These are phyloP conservation scores for Kurtzmaniella cleridarum DNA, from an alignment of 805 yeast genomes.

Conservation along the genomic window DNA sequence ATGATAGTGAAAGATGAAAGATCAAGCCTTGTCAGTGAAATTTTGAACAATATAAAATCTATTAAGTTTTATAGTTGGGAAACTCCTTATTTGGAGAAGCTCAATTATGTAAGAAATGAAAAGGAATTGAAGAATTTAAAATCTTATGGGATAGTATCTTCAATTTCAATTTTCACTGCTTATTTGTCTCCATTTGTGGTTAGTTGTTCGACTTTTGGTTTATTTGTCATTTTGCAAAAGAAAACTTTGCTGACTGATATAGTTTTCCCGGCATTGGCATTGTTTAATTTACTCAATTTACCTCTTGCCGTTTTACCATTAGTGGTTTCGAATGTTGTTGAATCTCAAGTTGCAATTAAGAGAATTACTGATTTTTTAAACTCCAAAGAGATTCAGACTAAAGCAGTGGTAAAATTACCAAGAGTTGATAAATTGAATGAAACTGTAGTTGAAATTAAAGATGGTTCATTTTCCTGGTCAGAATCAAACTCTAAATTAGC, in stretches of 20 bases:
- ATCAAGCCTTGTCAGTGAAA: conserved; percentile 82
- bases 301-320: conserved; percentile 91
- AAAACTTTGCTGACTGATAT: conserved; percentile 80
- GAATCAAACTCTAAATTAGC: conserved; percentile 70
- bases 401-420: conserved; percentile 46
- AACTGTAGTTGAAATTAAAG: conserved; percentile 54
- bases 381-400: conserved; percentile 76
- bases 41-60: conserved; percentile 86
- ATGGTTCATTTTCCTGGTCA: conserved; percentile 76
- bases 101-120: conserved; percentile 80
- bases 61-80: conserved; percentile 97
- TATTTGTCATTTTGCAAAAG: conserved; percentile 54
- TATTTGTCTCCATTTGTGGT: conserved; percentile 85
- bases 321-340: conserved; percentile 86
- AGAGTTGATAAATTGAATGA: conserved; percentile 43
- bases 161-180: conserved; percentile 72
- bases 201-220: conserved; percentile 82
- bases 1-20: conserved; percentile 91
- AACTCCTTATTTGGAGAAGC: conserved; percentile 66
- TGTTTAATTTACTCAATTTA: conserved; percentile 83
- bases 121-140: conserved; percentile 75
- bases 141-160: conserved; percentile 66
- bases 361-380: conserved; percentile 72
- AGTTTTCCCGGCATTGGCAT: conserved; percentile 85
- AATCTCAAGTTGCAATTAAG: conserved; percentile 76